Percentiles rank a stretch among this genome's conserved stretches.
Conservation (phyloP, 2,329 filamentous ascomycete genomes). For the Aspergillus niger region DNA sequence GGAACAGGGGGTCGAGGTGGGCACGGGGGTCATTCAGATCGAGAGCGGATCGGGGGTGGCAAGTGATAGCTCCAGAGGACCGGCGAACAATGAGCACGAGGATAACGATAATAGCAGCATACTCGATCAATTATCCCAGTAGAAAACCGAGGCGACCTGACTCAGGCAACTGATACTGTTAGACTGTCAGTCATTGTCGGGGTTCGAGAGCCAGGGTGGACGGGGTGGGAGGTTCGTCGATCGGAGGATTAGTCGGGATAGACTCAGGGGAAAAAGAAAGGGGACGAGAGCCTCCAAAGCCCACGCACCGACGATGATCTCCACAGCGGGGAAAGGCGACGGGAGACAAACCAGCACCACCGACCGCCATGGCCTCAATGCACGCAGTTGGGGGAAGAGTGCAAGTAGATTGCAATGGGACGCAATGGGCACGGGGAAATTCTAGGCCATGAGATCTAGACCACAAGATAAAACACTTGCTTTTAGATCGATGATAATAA, state of each 20-base stretch:
- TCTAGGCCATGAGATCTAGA: no score
- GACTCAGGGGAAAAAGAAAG: slow-evolving; percentile 3
- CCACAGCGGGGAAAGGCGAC: slow-evolving; percentile 1
- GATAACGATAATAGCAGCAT: slow-evolving; percentile 11
- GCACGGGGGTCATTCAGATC: slow-evolving; percentile 5
- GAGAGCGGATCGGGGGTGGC: slow-evolving; percentile 13
- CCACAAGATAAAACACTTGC: no score
- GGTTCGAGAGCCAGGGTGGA: slow-evolving; percentile 2
- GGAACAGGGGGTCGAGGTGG: not conserved
- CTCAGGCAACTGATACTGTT: not conserved
- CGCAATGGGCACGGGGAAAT: no score
- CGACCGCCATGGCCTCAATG: slow-evolving; percentile 2
- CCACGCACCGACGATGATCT: slow-evolving; percentile 5
- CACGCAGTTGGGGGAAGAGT: not conserved
- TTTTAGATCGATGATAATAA: not conserved
- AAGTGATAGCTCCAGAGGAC: slow-evolving; percentile 12
- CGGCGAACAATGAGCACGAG: slow-evolving; percentile 4
- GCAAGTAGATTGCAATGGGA: no score
- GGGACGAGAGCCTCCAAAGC: slow-evolving; percentile 4
- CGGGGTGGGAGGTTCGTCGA: not conserved
- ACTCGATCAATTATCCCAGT: slow-evolving; percentile 14
- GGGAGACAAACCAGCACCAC: slow-evolving; percentile 1
- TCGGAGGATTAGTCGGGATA: slow-evolving; percentile 11
- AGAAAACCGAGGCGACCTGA: not conserved
- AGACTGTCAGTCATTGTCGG: not conserved